These are phyloP conservation scores for Thermothielavioides terrestris DNA, from an alignment of 495 filamentous ascomycete genomes.

Conservation along the genomic window DNA sequence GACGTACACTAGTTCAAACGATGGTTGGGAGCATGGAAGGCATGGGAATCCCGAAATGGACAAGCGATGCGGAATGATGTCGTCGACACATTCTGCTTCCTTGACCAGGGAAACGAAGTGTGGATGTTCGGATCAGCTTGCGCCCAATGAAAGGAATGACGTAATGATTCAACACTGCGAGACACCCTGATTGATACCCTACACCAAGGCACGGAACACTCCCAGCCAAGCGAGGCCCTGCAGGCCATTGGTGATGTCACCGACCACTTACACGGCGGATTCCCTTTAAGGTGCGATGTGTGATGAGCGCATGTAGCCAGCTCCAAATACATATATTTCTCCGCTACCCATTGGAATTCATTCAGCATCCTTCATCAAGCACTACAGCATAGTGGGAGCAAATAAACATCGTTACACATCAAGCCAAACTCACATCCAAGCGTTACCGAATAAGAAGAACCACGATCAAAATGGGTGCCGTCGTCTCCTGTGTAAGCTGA, in stretches of 20 bases:
- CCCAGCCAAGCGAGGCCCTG: too few relatives aligned
- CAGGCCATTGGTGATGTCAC: slow-evolving; percentile 1
- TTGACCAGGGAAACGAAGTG: too few relatives aligned
- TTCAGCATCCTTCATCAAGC: not conserved
- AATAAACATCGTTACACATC: not conserved
- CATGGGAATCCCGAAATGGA: too few relatives aligned
- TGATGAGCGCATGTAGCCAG: not conserved
- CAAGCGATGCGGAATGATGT: too few relatives aligned
- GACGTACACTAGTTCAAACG: too few relatives aligned
- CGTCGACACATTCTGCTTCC: too few relatives aligned
- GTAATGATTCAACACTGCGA: too few relatives aligned
- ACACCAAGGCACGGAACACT: too few relatives aligned
- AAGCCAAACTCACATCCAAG: slow-evolving; percentile 3
- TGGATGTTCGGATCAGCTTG: too few relatives aligned
- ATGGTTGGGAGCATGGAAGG: too few relatives aligned
- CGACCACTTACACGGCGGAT: not conserved
- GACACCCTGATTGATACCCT: too few relatives aligned
- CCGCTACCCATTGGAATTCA: not conserved
- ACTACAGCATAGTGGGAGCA: not conserved
- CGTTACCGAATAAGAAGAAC: slow-evolving; percentile 12
- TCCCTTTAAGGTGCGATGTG: not conserved
- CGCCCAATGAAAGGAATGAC: too few relatives aligned
- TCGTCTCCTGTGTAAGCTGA: slow-evolving; percentile 84
- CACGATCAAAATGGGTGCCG: slow-evolving; percentile 74
- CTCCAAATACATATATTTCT: not conserved